Base-by-base conservation (phyloP, 345 rosid genomes). In the Melaleuca alternifolia region DNA sequence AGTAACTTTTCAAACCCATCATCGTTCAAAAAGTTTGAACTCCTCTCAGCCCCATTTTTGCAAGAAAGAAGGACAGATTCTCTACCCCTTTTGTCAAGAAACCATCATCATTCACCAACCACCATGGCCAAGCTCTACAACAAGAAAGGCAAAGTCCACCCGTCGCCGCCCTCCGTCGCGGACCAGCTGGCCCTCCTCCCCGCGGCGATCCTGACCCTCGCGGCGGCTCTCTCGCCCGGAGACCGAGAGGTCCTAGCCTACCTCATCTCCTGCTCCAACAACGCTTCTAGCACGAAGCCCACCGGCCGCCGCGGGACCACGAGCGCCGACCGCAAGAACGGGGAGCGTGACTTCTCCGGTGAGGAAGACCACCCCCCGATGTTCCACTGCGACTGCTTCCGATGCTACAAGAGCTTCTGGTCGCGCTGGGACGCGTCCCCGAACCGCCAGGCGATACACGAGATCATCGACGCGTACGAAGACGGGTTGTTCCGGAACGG, bases 201-300 rank as follows among this genome's bases (percentile, higher is more conserved):
- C 5, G 88, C 94, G 26, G 79, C 92, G 8, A 84, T 90, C 83
- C 87, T 90, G 21, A 48, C 88, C 85, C 89, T 91, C 30, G 86
- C 92, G 1, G 89, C 90, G 50, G 86, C 90, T 30, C 89, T 92
- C 50, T 89, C 94, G 28, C 84, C 88, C 6, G 88, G 90, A 28
- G 94, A 92, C 91, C 87, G 61, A 15, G 83, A 89, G 86, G 93
- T 91, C 84, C 88, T 91, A 83, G 92, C 93, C 83, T 92, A 92
- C 84, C 89, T 92, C 50, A 85, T 92, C 84, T 91, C 91, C 30
- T 88, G 88, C 89, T 88, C 41, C 86, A 84, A 84, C 87, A 9
- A 48, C 84, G 13, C 84, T 30, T 24, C 51, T 11, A 59, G 37
- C 82, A 18, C 71, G 33, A 24, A 21, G 13, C 50, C 71, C 24